Evolutionary conservation across 139 green algal genomes (phyloP).

Genomic region (Zygnema cylindricum): DNA sequence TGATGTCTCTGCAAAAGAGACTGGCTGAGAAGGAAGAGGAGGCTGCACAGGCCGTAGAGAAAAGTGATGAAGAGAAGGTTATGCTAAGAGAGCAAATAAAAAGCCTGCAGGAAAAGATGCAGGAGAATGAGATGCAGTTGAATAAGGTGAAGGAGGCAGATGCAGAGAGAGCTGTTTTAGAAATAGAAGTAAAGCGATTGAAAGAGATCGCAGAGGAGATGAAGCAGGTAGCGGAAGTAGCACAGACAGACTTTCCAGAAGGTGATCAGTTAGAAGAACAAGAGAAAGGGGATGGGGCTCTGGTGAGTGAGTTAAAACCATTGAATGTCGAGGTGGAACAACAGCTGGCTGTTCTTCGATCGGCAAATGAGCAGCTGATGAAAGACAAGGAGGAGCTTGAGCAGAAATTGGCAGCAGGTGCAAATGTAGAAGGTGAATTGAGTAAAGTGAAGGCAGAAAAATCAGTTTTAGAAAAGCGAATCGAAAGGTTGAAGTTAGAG

Average conservation of each 20-base stretch:
- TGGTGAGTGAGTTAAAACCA: neutral
- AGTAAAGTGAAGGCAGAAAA: slow-evolving; percentile 17
- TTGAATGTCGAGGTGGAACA: slow-evolving; percentile 9
- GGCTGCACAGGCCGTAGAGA: slow-evolving; percentile 14
- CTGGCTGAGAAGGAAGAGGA: slow-evolving; percentile 33
- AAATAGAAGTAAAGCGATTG: slow-evolving; percentile 26
- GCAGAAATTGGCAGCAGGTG: neutral
- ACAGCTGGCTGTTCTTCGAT: neutral
- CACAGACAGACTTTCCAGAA: slow-evolving; percentile 1
- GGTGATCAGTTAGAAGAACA: neutral
- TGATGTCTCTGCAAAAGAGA: slow-evolving; percentile 3
- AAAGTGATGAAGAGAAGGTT: neutral
- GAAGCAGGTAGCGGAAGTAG: slow-evolving; percentile 30
- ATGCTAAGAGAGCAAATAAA: neutral
- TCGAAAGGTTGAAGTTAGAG: slow-evolving; percentile 6
- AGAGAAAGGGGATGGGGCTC: slow-evolving; percentile 5
- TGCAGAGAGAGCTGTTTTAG: slow-evolving; percentile 18
- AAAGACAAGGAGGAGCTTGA: slow-evolving; percentile 33
- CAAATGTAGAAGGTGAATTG: neutral
- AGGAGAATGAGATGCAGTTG: slow-evolving; percentile 15
- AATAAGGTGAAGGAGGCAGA: slow-evolving; percentile 5
- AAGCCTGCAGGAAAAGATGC: neutral
- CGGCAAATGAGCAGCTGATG: neutral
- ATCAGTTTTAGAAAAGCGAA: neutral
- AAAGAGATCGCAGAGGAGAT: neutral